Percentiles rank a stretch among this genome's conserved stretches.
Evolutionary conservation across 1,284 basidiomycete genomes (phyloP).

Genomic region (Hortiboletus rubellus): DNA sequence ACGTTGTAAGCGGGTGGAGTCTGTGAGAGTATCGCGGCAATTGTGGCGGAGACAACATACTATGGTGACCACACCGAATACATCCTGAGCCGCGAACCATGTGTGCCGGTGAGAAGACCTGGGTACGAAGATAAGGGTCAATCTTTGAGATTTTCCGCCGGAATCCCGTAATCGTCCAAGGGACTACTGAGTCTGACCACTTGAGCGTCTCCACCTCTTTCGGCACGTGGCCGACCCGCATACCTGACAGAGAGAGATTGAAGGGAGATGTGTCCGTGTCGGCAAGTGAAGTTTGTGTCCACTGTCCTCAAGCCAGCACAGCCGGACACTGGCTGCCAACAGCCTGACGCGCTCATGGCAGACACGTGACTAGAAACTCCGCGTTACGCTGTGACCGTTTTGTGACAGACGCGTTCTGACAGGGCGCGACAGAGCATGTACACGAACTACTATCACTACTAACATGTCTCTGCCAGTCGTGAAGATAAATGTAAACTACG

Average conservation of each 20-base stretch:
- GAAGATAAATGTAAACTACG: slow-evolving; percentile 48
- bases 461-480: slow-evolving; percentile 52
- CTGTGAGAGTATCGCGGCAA: not conserved
- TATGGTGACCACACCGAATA: slow-evolving; percentile 5
- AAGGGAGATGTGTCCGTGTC: too few relatives aligned
- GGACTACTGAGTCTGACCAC: slow-evolving; percentile 2
- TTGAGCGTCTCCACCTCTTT: slow-evolving; percentile 13
- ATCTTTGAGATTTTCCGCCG: slow-evolving; percentile 1
- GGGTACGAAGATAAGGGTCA: slow-evolving; percentile 5
- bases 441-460: slow-evolving; percentile 6
- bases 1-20: too few relatives aligned
- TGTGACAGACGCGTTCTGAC: slow-evolving; percentile 30
- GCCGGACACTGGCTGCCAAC: too few relatives aligned
- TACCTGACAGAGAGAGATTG: too few relatives aligned
- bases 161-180: not conserved
- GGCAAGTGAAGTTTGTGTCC: too few relatives aligned
- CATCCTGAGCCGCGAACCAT: slow-evolving; percentile 1
- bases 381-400: slow-evolving; percentile 18
- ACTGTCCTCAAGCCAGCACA: too few relatives aligned
- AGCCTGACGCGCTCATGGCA: too few relatives aligned
- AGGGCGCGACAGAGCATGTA: slow-evolving; percentile 10
- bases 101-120: slow-evolving; percentile 6
- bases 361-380: slow-evolving; percentile 16
- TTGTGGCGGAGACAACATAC: slow-evolving; percentile 6
- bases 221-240: slow-evolving; percentile 5